Evolutionary conservation across 495 filamentous ascomycete genomes (phyloP).

Genomic region (Daldinia vernicosa): DNA sequence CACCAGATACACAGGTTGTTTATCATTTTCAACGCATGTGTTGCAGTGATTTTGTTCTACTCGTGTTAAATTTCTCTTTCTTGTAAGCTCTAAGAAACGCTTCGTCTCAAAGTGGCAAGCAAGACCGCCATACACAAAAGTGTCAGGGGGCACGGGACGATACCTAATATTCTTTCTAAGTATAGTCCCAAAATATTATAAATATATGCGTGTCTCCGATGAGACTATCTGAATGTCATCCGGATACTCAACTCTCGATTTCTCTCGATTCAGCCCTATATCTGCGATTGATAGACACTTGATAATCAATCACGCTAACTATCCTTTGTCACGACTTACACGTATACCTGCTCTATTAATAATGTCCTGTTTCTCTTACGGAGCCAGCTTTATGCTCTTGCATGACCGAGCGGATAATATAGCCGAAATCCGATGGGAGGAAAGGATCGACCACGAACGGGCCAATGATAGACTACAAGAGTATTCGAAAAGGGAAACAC

Average conservation of each 20-base stretch:
- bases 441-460: slow-evolving; percentile 11
- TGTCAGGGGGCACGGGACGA: not conserved
- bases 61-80: not conserved
- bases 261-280: too few species aligned
- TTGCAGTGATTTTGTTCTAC: not conserved
- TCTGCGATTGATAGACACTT: not conserved
- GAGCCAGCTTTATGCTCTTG: not conserved
- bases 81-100: not conserved
- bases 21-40: not conserved
- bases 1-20: not conserved
- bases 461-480: slow-evolving; percentile 20
- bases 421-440: slow-evolving; percentile 35
- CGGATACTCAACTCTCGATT: too few species aligned
- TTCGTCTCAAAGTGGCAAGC: not conserved
- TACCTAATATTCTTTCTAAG: not conserved
- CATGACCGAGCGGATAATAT: slow-evolving; percentile 19
- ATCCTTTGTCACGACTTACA: not conserved
- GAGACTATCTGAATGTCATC: too few species aligned
- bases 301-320: not conserved
- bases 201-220: too few species aligned
- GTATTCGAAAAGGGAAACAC: slow-evolving; percentile 24
- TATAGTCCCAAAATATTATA: not conserved
- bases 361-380: not conserved
- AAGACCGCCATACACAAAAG: not conserved
- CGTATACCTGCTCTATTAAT: not conserved